phyloP scores from a whole-genome alignment of 2,329 filamentous ascomycete species.

The Leptographium galeiforme region DNA sequence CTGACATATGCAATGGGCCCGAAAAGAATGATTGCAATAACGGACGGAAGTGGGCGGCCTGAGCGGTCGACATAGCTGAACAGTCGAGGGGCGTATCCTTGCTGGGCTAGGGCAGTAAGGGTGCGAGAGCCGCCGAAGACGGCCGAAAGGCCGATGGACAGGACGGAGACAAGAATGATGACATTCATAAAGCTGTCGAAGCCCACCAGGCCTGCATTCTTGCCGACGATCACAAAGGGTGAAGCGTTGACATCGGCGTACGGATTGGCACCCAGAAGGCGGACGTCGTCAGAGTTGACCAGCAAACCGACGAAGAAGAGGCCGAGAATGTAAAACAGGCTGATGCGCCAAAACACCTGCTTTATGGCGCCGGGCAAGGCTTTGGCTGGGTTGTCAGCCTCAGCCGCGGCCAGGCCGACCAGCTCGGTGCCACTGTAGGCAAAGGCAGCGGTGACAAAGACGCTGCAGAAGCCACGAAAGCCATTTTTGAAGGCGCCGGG shows the following conservation, averaged over 20 bases:
- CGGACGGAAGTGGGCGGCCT: conserved; percentile 40
- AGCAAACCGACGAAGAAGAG: conserved; percentile 39
- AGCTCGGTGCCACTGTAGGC: conserved; percentile 61
- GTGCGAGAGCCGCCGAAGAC: conserved; percentile 48
- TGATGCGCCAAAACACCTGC: conserved; percentile 54
- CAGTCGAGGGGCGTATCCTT: conserved; percentile 42
- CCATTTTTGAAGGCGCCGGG: conserved; percentile 53
- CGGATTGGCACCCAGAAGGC: conserved; percentile 32
- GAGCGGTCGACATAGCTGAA: conserved; percentile 44
- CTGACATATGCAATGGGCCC: conserved; percentile 37
- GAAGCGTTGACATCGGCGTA: conserved; percentile 32
- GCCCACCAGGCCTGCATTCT: conserved; percentile 36
- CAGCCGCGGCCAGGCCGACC: conserved; percentile 61
- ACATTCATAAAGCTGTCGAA: conserved; percentile 46
- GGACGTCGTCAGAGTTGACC: conserved; percentile 29
- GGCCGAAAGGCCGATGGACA: conserved; percentile 44
- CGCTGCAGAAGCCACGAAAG: conserved; percentile 60
- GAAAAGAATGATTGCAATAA: conserved; percentile 31
- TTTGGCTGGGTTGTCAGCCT: conserved; percentile 56
- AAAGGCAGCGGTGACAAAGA: conserved; percentile 62
- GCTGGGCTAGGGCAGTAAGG: conserved; percentile 43
- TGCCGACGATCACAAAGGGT: conserved; percentile 44
- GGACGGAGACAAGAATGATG: conserved; percentile 43
- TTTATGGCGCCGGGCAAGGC: conserved; percentile 72
- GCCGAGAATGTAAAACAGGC: conserved; percentile 39